Base-by-base conservation (phyloP, 2,329 filamentous ascomycete species). In the Cladorrhinum sp. region DNA sequence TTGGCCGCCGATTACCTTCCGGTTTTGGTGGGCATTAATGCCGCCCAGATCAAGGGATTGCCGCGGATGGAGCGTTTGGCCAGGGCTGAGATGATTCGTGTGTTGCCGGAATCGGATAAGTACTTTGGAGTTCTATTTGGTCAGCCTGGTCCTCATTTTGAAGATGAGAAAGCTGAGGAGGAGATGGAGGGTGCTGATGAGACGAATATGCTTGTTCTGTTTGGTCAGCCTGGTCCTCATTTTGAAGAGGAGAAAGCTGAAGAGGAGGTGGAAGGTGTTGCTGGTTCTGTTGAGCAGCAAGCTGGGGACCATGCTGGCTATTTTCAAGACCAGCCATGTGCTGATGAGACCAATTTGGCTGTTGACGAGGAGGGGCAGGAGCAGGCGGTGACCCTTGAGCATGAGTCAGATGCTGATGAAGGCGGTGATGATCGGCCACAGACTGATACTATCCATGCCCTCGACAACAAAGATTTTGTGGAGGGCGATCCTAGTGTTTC, bases 1-100 rank as follows among this genome's bases (percentile, higher is more conserved):
- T 55, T 69, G 0, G 10, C 62, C 1, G 45, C 51, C 9, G 66
- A 69, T 22, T 69, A 69, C 20, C 36, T 67, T 4, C 48, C 61
- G 0, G 63, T 64, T 7, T 57, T 69, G 12, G 59, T 66, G 2
- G 65, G 62, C 2, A 29, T 50, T 1, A 57, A 62, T n/a, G 56
- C 22, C 2, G 23, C 51, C 7, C 18, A 13, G 7, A 45, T 50
- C 2, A 16, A 59, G n/a, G 51, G 58, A 0, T 23, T 65, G 9
- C 58, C 64, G 1, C 58, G 61, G 16, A 57, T 56, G 5, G 66
- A 67, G 38, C 62, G 60, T 1, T 50, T 66, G 57, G 27, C 66
- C 20, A 56, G 66, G 12, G 55, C 56, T 3, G 66, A 67, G 55
- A 66, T 68, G 59, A 12, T 36, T 13, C 50, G 58, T 1, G 5